Conservation (phyloP, 139 green algal species). For the Chlorella ohadii region DNA sequence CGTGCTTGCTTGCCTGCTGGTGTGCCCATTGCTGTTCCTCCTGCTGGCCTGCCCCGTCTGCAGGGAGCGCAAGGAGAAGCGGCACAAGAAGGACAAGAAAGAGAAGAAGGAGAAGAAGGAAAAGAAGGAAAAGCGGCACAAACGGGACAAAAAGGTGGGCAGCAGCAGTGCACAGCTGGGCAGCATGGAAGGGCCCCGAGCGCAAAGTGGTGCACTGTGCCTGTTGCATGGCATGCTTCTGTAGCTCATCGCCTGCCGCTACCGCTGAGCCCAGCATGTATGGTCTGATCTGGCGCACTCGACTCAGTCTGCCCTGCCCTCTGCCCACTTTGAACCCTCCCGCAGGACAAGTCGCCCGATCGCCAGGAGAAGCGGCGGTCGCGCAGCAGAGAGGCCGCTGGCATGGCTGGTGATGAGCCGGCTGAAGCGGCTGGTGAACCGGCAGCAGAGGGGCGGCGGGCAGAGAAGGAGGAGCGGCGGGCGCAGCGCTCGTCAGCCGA, state of each 20-base stretch:
- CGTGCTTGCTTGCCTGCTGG: background rate
- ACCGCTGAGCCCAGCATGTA: too few species aligned
- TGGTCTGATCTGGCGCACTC: too few species aligned
- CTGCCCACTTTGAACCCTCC: background rate
- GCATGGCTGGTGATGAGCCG: background rate
- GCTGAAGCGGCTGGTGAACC: background rate
- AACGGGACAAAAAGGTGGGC: slow-evolving; percentile 22
- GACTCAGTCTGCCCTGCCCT: too few species aligned
- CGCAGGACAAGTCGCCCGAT: background rate
- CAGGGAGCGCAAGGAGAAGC: slow-evolving; percentile 28
- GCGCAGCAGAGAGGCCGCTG: background rate
- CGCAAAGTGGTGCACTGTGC: background rate
- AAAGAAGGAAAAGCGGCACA: slow-evolving; percentile 38
- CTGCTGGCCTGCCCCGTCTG: too few species aligned
- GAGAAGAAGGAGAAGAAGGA: slow-evolving; percentile 29
- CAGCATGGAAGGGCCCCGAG: background rate
- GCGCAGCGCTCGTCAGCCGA: background rate
- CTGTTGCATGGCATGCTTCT: background rate
- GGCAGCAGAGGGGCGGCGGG: background rate
- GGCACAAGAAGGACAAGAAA: slow-evolving; percentile 31
- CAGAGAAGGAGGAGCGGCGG: background rate
- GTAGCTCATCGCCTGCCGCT: too few species aligned
- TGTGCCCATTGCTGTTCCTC: background rate
- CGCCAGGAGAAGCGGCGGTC: background rate
- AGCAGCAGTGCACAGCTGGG: background rate